These are phyloP conservation scores for Zymoseptoria tritici DNA, from an alignment of 2,329 filamentous ascomycete species.

Conservation along the genomic window DNA sequence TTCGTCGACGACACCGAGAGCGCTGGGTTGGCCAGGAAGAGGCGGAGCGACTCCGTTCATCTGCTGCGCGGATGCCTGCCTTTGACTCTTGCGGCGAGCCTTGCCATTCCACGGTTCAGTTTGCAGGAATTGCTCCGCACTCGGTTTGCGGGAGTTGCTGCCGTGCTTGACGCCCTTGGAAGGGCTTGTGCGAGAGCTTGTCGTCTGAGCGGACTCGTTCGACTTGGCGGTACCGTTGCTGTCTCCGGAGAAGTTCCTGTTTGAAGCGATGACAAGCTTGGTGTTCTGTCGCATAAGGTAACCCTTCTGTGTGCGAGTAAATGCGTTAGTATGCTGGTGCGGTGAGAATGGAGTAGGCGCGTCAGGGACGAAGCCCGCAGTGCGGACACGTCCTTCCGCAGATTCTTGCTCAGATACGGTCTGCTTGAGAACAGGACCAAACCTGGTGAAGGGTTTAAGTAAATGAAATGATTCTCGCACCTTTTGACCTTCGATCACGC, in stretches of 20 bases:
- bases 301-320: constrained; percentile 69
- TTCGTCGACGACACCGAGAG: constrained; percentile 59
- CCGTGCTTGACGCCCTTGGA: constrained; percentile 48
- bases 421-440: background rate
- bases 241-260: constrained; percentile 44
- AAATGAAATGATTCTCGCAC: constrained; percentile 49
- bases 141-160: constrained; percentile 68
- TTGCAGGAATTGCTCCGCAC: constrained; percentile 80
- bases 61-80: constrained; percentile 44
- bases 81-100: constrained; percentile 58
- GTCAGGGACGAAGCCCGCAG: constrained; percentile 1
- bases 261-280: constrained; percentile 88
- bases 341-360: constrained; percentile 9
- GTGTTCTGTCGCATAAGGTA: constrained; percentile 99
- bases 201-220: constrained; percentile 51
- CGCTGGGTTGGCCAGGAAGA: constrained; percentile 75
- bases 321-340: constrained; percentile 35
- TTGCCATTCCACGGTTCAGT: constrained; percentile 95
- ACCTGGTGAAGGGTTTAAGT: background rate
- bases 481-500: constrained; percentile 95
- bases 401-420: constrained; percentile 1
- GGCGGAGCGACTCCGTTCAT: constrained; percentile 64
- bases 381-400: background rate
- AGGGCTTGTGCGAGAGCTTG: constrained; percentile 29
- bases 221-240: constrained; percentile 21